These are phyloP conservation scores for Termitomyces sp. DNA, from an alignment of 768 basidiomycete genomes.

Conservation along the genomic window DNA sequence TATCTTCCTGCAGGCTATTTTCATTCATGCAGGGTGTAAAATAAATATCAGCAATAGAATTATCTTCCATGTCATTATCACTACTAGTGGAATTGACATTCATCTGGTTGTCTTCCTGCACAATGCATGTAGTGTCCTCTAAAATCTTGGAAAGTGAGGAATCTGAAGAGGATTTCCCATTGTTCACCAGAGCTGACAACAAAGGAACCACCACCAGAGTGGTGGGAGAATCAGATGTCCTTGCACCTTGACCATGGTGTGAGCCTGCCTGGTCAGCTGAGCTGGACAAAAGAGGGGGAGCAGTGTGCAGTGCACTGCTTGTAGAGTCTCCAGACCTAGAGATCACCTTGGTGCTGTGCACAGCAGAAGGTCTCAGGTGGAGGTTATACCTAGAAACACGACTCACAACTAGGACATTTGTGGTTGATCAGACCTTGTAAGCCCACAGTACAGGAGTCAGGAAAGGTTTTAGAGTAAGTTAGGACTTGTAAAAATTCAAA, in stretches of 20 bases:
- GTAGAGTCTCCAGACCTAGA: not conserved
- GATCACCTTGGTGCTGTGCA: not conserved
- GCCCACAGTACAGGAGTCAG: not conserved
- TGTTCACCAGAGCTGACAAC: not conserved
- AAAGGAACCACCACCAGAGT: not conserved
- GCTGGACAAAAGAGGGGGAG: no score
- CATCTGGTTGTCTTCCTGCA: no score
- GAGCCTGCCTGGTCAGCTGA: not conserved
- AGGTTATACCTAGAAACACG: not conserved
- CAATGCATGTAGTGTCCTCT: no score
- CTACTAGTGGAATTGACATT: no score
- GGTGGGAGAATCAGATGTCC: not conserved
- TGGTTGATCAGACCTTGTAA: not conserved
- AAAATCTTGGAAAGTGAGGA: not conserved
- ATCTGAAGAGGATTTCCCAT: not conserved
- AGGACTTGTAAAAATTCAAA: not conserved
- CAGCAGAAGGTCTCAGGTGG: not conserved
- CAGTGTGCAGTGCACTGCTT: no score
- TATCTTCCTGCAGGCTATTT: no score
- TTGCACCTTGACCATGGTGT: not conserved
- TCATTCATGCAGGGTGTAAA: no score
- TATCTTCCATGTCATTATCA: no score
- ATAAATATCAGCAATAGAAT: no score
- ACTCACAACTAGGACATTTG: not conserved
- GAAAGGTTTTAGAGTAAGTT: not conserved